These are phyloP conservation scores for Dissophora globulifera DNA, from an alignment of 192 early-diverging fungal species.

Conservation along the genomic window DNA sequence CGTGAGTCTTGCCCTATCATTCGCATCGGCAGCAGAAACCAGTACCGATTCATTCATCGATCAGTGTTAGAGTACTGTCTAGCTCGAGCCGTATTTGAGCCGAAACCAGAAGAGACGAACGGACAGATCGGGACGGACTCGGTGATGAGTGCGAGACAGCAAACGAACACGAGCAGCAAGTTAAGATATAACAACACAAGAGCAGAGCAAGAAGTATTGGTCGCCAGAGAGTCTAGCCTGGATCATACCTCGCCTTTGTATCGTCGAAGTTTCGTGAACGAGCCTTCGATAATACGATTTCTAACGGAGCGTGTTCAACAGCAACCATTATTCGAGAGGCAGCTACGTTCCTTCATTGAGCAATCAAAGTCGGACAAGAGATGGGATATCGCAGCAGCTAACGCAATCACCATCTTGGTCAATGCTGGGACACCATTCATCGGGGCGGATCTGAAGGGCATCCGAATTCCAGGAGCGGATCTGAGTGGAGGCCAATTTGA, in stretches of 20 bases:
- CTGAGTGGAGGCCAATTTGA: conserved; percentile 15
- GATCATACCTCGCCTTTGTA: conserved; percentile 18
- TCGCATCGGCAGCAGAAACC: conserved; percentile 4
- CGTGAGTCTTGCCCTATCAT: conserved; percentile 1
- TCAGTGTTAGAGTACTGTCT: conserved; percentile 15
- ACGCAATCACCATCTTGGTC: conserved; percentile 29
- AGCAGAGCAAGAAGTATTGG: neutral
- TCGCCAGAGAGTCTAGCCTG: no score
- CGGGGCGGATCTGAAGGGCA: conserved; percentile 3
- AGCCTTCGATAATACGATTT: conserved; percentile 12
- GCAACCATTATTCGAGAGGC: neutral
- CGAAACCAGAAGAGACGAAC: no score
- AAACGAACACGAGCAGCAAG: no score
- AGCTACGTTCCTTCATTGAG: conserved; percentile 5
- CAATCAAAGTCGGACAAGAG: neutral
- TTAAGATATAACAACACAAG: no score
- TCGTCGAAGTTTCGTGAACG: neutral
- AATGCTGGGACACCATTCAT: conserved; percentile 2
- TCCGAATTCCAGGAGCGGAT: conserved; percentile 22
- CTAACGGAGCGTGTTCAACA: conserved; percentile 14
- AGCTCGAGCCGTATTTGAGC: conserved; percentile 11
- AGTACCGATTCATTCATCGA: conserved; percentile 11
- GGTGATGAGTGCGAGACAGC: neutral
- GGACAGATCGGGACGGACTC: neutral
- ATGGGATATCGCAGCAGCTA: conserved; percentile 9